Base-by-base conservation (phyloP, 495 filamentous ascomycete genomes). In the Aspergillus kassunensis region DNA sequence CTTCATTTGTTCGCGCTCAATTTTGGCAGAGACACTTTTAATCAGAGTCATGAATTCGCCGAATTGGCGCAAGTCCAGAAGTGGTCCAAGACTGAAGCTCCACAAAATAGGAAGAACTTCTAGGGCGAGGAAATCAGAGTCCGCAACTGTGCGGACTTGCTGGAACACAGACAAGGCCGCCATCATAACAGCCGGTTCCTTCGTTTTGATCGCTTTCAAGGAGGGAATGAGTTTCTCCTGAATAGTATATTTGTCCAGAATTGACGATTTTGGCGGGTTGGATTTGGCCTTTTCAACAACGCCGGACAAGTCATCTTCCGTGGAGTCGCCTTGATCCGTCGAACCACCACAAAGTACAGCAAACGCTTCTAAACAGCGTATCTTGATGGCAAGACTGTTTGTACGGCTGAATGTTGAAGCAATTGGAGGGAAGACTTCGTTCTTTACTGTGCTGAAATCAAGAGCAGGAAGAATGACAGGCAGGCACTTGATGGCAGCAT, bases 121-220 rank as follows among this genome's bases (percentile, higher is more conserved):
- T 73, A 93, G 80, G 3, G 95, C 93, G 24, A 97, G 79, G 59
- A 95, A 97, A n/a, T 97, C 93, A 4, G 86, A 77, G 60, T 97
- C 93, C 4, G 87, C 91, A 21, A 89, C 74, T 19, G 75, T 79
- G 6, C 93, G 90, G 44, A 97, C 83, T 48, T 95, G 84, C 24
- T 76, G 79, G 56, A 97, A 83, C 10, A 97, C 90, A 21, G 82
- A 80, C 16, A 97, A 76, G 0, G 90, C 88, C 1, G 93, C 91
- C 81, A 97, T 92, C 87, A 96, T 96, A 3, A 98, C 93, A 2
- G 89, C 91, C 0, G 93, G 93, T 60, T 98, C 93, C 60, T 95
- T 97, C 0, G 93, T 98, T 65, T 97, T 97, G 66, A 98, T 97
- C 1, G 74, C 90, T 61, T 88, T 90, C 47, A 98, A 77, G 4